Conservation (phyloP, 2,329 filamentous ascomycete species). For the Ramularia endophylla region DNA sequence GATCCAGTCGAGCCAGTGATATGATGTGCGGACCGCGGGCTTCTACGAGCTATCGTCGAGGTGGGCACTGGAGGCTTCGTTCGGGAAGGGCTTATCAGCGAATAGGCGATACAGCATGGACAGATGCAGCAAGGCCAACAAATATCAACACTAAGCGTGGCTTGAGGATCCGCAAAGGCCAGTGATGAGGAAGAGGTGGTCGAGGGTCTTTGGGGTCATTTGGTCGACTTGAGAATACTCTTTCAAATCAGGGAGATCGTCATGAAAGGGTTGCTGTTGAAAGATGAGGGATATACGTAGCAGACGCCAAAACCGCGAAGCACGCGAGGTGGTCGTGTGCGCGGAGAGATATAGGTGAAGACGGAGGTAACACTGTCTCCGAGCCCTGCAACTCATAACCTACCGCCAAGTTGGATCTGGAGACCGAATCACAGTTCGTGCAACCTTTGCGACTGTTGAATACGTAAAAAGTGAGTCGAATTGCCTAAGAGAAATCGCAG, state of each 20-base stretch:
- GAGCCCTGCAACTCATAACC: too few species aligned
- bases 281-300: slow-evolving; percentile 4
- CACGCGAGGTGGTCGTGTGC: slow-evolving; percentile 15
- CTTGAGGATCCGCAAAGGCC: slow-evolving; percentile 26
- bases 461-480: slow-evolving; percentile 16
- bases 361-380: not conserved
- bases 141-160: slow-evolving; percentile 18
- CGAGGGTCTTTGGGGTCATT: slow-evolving; percentile 33
- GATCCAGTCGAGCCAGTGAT: slow-evolving; percentile 7
- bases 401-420: not conserved
- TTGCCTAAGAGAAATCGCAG: slow-evolving; percentile 16
- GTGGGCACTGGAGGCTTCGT: slow-evolving; percentile 4
- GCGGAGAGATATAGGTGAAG: slow-evolving; percentile 8
- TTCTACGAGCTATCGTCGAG: slow-evolving; percentile 12
- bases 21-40: slow-evolving; percentile 8
- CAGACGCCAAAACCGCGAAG: not conserved
- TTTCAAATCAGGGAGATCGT: slow-evolving; percentile 1
- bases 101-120: slow-evolving; percentile 11
- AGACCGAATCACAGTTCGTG: slow-evolving; percentile 3
- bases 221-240: slow-evolving; percentile 8
- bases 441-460: slow-evolving; percentile 2
- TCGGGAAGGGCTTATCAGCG: slow-evolving; percentile 16
- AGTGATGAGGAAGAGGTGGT: slow-evolving; percentile 30
- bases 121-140: slow-evolving; percentile 5
- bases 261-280: slow-evolving; percentile 5